phyloP scores from a whole-genome alignment of 176 grass and related monocot species.

The Ensete ventricosum region DNA sequence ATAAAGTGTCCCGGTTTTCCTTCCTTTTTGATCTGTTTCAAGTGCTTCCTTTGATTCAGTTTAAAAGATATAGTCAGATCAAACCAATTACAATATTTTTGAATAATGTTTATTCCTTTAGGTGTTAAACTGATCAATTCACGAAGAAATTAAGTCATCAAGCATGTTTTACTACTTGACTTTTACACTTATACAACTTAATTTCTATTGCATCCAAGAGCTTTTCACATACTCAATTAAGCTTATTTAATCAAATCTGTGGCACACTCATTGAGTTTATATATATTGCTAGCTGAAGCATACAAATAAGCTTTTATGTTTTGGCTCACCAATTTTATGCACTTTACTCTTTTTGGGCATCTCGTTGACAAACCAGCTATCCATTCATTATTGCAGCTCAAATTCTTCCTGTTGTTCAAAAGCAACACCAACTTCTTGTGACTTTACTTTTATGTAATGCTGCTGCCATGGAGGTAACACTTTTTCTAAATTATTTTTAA shows the following conservation, averaged over 20 bases:
- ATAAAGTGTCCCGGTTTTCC: too few relatives aligned
- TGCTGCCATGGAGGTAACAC: slow-evolving; percentile 77
- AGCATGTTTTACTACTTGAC: too few relatives aligned
- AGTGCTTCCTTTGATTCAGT: too few relatives aligned
- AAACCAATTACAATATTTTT: too few relatives aligned
- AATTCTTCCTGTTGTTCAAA: slow-evolving; percentile 98
- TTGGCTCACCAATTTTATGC: neutral
- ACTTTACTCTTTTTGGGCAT: slow-evolving; percentile 1
- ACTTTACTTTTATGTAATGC: slow-evolving; percentile 93
- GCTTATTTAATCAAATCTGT: neutral
- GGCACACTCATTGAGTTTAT: neutral
- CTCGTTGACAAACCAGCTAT: neutral
- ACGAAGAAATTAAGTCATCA: too few relatives aligned
- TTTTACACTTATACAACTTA: too few relatives aligned
- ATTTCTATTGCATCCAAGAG: too few relatives aligned
- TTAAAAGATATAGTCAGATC: too few relatives aligned
- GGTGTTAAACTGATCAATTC: too few relatives aligned
- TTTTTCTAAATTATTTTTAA: neutral
- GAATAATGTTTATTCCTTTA: too few relatives aligned
- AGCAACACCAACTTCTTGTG: slow-evolving; percentile 97
- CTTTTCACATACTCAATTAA: too few relatives aligned
- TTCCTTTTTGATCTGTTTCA: too few relatives aligned
- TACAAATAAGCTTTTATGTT: neutral
- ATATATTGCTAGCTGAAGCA: neutral
- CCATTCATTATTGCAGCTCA: slow-evolving; percentile 45